Evolutionary conservation across 805 yeast genomes (phyloP).

Genomic region (Teunomyces barrocoloradensis): DNA sequence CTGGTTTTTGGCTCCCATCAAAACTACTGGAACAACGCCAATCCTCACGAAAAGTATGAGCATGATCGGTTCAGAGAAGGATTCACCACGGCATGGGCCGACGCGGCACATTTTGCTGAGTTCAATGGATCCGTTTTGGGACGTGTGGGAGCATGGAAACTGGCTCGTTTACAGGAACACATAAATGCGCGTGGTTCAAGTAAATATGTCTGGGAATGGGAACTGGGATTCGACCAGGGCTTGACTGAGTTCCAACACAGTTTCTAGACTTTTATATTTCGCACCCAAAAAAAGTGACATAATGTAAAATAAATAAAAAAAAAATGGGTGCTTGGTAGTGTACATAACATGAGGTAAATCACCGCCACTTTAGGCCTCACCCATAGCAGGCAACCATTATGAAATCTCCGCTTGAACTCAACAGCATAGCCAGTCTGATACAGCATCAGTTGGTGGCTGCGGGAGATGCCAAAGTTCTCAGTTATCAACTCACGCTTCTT

Average conservation of each 20-base stretch:
- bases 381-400: not conserved
- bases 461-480: slow-evolving; percentile 16
- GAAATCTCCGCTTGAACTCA: slow-evolving; percentile 3
- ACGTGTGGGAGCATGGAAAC: slow-evolving; percentile 65
- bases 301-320: not conserved
- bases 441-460: not conserved
- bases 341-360: not conserved
- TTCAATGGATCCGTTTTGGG: slow-evolving; percentile 75
- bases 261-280: not conserved
- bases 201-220: slow-evolving; percentile 80
- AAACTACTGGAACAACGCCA: slow-evolving; percentile 65
- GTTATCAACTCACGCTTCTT: slow-evolving; percentile 28
- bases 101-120: slow-evolving; percentile 63
- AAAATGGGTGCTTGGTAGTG: not conserved
- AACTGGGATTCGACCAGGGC: slow-evolving; percentile 77
- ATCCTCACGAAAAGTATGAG: slow-evolving; percentile 62
- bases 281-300: not conserved
- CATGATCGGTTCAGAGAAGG: slow-evolving; percentile 83
- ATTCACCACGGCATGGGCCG: slow-evolving; percentile 71
- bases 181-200: slow-evolving; percentile 52
- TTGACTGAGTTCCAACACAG: slow-evolving; percentile 34
- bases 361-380: too few relatives aligned
- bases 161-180: slow-evolving; percentile 63
- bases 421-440: slow-evolving; percentile 1
- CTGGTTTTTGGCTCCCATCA: slow-evolving; percentile 46